phyloP scores from a whole-genome alignment of 352 stramenopile species.

The Pythium brachiatum region DNA sequence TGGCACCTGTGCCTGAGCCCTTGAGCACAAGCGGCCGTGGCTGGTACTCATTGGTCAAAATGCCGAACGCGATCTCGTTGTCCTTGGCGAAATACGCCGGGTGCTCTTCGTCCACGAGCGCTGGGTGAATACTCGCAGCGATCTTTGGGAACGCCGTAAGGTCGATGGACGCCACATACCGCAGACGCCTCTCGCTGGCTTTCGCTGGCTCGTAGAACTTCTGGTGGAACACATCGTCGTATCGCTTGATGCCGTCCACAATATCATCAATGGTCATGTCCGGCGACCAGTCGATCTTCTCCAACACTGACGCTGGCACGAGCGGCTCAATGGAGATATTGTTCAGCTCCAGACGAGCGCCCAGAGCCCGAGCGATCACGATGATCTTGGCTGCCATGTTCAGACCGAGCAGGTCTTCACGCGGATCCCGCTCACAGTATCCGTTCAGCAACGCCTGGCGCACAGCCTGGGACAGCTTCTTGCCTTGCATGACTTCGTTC shows the following conservation, averaged over 20 bases:
- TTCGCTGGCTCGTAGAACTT: constrained; percentile 49
- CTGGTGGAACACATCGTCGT: constrained; percentile 57
- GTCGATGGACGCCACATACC: constrained; percentile 71
- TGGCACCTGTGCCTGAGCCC: constrained; percentile 56
- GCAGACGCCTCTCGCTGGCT: constrained; percentile 45
- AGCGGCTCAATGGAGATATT: constrained; percentile 49
- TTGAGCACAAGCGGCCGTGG: constrained; percentile 68
- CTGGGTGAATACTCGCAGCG: constrained; percentile 42
- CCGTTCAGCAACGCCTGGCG: constrained; percentile 43
- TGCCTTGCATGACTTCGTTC: constrained; percentile 72
- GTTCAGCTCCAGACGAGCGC: constrained; percentile 42
- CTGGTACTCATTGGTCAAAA: constrained; percentile 72
- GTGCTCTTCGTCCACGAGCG: constrained; percentile 62
- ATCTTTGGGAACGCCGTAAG: constrained; percentile 49
- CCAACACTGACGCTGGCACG: constrained; percentile 43
- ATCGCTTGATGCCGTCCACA: constrained; percentile 39
- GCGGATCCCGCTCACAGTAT: constrained; percentile 68
- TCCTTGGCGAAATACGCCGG: constrained; percentile 56
- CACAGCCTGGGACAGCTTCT: constrained; percentile 55
- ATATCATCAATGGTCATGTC: constrained; percentile 50
- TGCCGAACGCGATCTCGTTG: constrained; percentile 73
- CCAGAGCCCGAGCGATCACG: constrained; percentile 61
- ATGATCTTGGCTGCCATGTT: constrained; percentile 75
- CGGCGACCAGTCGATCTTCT: constrained; percentile 43
- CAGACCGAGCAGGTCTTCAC: constrained; percentile 60